Base-by-base conservation (phyloP, 1,284 basidiomycete species). In the Melampsora americana region DNA sequence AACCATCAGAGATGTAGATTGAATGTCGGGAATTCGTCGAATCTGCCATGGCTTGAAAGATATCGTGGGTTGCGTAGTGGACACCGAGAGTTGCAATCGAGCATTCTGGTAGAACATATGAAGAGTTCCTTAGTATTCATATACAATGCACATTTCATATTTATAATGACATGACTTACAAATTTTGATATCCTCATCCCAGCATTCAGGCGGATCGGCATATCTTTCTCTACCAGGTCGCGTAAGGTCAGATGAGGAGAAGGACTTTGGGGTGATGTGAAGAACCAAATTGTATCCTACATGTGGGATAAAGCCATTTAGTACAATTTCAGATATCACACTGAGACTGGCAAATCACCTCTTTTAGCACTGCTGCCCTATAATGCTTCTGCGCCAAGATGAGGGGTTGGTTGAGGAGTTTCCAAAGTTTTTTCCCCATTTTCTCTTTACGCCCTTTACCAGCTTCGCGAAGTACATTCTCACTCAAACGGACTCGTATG, bases 151-250 rank as follows among this genome's bases (percentile, higher is more conserved):
- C 42, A 44, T 44, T 14, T 44, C 14, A 16, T 44, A 44, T 44
- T 44, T 1, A 44, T 16, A 4, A 44, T 44, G 42, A 59, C 44
- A 12, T 46, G 2, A 64, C 69, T 30, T 30, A 71, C 69, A 30
- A 71, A 71, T 35, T 71, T 71, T 35, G 69, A 71, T 18, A 71
- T 61, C 53, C 64, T 64, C 69, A 71, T 71, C n/a, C 0, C 48
- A 16, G 0, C 42, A 39, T 71, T 71, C 44, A 71, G 44, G 6
- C 50, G 42, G 18, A 71, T 30, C 32, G 69, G 69, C 20, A 71
- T n/a, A 62, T 71, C 59, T 35, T 71, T 61, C 9, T 71, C 20
- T 28, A 71, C 64, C 69, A 71, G 48, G 48, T 71, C 28, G 1
- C 39, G 30, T 46, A 64, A 12, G 32, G 46, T 35, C 1, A 71